Base-by-base conservation (phyloP, 106 monocot species). In the Amphibolis antarctica region DNA sequence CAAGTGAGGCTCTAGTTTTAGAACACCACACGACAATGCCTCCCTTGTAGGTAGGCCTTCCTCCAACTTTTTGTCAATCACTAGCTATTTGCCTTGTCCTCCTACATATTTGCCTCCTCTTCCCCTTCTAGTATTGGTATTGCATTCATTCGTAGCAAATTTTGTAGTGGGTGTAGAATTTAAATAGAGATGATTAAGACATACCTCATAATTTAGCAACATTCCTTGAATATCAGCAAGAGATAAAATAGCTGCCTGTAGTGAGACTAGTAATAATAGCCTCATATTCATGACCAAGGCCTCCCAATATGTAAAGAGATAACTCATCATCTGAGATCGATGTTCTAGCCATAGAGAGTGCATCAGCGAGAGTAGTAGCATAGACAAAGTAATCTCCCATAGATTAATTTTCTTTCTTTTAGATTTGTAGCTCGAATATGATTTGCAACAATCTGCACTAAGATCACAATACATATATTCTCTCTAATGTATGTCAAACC, bases 161-260 rank as follows among this genome's bases (percentile, higher is more conserved):
- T n/a, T n/a, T n/a, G n/a, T n/a, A n/a, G n/a, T n/a, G n/a, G n/a
- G n/a, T n/a, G n/a, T n/a, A n/a, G n/a, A n/a, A n/a, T n/a, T n/a
- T n/a, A n/a, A n/a, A n/a, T n/a, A n/a, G n/a, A n/a, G n/a, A n/a
- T n/a, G n/a, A n/a, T n/a, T n/a, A 15, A 48, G 48, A 48, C 48
- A n/a, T 48, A 48, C 17, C 48, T 48, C 48, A 48, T 48, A 48
- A n/a, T 48, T 48, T n/a, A 48, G n/a, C 48, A 48, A n/a, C n/a
- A 48, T 15, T 15, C 48, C n/a, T n/a, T 48, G 48, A 48, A 48
- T 13, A 48, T 48, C 0, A 15, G 13, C 48, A 13, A 48, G 48
- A 48, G 48, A 48, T 15, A 48, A 13, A 48, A n/a, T 13, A 48
- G 48, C 13, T 48, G 13, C 48, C n/a, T n/a, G 48, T 13, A n/a